These are phyloP conservation scores for Triticum dicoccoides DNA, from an alignment of 176 grass and related monocot genomes.

Conservation along the genomic window DNA sequence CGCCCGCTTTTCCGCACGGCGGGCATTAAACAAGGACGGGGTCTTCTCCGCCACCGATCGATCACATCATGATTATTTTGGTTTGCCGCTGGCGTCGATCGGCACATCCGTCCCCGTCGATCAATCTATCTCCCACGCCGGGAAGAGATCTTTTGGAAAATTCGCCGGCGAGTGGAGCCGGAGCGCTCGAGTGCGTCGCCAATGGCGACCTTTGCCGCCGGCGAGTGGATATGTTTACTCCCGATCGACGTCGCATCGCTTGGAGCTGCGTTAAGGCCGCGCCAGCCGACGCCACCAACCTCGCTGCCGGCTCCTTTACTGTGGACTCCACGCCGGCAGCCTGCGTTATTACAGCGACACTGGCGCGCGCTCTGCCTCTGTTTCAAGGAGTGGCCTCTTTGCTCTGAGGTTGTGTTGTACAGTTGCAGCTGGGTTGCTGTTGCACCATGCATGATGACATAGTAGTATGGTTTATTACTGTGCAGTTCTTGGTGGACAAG, in stretches of 20 bases:
- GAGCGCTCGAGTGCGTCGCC: background rate
- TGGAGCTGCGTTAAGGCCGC: background rate
- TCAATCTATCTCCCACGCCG: background rate
- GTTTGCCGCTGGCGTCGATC: background rate
- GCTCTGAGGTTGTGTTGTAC: background rate
- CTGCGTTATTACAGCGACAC: background rate
- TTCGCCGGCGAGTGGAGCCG: constrained; percentile 5
- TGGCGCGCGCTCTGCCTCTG: background rate
- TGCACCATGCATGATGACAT: background rate
- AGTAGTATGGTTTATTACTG: background rate
- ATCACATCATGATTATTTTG: constrained; percentile 37
- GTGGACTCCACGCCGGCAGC: background rate
- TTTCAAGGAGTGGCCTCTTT: background rate
- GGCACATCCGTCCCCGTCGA: background rate
- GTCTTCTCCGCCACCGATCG: background rate
- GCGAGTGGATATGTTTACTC: background rate
- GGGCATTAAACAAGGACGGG: constrained; percentile 40
- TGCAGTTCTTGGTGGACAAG: too few relatives aligned
- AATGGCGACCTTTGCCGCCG: background rate
- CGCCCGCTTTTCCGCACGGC: background rate
- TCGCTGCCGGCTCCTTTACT: constrained; percentile 2
- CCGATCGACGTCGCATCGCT: background rate
- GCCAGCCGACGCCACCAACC: constrained; percentile 26
- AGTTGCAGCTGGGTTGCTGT: constrained; percentile 8
- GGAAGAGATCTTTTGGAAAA: constrained; percentile 6